Evolutionary conservation across 495 filamentous ascomycete genomes (phyloP), one percentile per base, ranked within the genome.

Genomic region (Aspergillus hancockii): DNA sequence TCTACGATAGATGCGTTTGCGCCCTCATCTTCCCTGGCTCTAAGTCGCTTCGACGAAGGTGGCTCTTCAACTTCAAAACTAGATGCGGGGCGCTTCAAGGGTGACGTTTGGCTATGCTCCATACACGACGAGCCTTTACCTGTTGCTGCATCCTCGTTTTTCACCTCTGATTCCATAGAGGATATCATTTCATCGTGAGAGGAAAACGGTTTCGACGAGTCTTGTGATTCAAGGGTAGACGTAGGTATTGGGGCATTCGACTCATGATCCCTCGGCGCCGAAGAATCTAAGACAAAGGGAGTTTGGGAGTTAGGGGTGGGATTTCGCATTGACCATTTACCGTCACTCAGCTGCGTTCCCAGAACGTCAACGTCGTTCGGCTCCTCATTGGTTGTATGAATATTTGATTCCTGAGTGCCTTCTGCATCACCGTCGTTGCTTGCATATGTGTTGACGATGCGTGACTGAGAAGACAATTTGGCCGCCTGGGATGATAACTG

Each of bases 391-490:
- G 34, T 45, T 21, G 36, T 56, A 22, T 59, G 54, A 23, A 62
- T 46, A 34, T 63, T 54, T 0, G 55, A 25, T 25, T 32, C 57
- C 31, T 70, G 63, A 34, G 69, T 41, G 32, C 53, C 69, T 60
- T 57, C 68, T 54, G 56, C 59, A 25, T 63, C 64, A 49, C 31
- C 67, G 30, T 59, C 65, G 63, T 60, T 52, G 50, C 56, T 71
- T 10, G 54, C 61, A 49, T 68, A 70, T 25, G 70, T 71, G 57
- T 76, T 66, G 49, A 73, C 54, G 49, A 80, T 62, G 19, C 70
- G 69, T 28, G 74, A 75, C 43, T 75, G 70, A 31, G 75, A 77
- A 2, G 74, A 77, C 16, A 65, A 70, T 49, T 76, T 75, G 53
- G 58, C 59, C n/a, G 41, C 63, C 13, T 67, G 52, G n/a, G 74